These are phyloP conservation scores for Mucor irregularis DNA, from an alignment of 371 early-diverging fungal species.

Conservation along the genomic window DNA sequence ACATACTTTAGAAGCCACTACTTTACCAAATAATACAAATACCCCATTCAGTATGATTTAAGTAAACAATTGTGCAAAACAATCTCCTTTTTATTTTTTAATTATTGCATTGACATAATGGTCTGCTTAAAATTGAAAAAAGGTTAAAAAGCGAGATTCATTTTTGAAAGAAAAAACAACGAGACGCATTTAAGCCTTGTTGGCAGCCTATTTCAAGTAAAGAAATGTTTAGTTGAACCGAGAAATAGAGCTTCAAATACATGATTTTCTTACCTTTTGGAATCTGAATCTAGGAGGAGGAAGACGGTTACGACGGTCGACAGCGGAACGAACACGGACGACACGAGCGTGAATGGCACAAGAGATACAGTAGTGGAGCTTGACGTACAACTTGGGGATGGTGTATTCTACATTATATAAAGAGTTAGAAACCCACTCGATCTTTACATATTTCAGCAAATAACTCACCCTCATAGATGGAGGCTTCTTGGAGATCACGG, in stretches of 20 bases:
- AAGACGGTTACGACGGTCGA: constrained; percentile 90
- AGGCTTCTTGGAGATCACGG: constrained; percentile 96
- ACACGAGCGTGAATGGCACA: constrained; percentile 98
- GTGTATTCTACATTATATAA: constrained; percentile 68
- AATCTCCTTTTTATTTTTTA: background rate
- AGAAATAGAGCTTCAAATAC: background rate
- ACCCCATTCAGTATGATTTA: too few species aligned
- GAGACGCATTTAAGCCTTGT: constrained; percentile 29
- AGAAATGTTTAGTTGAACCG: background rate
- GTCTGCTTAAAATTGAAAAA: background rate
- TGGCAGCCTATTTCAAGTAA: constrained; percentile 19
- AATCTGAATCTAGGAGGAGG: constrained; percentile 91
- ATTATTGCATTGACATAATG: background rate
- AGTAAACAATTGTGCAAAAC: background rate
- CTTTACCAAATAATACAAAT: too few species aligned
- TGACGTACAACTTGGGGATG: constrained; percentile 98
- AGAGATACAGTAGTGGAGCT: constrained; percentile 97
- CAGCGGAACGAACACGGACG: constrained; percentile 95
- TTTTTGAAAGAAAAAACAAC: background rate
- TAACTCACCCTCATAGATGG: constrained; percentile 83
- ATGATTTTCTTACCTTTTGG: constrained; percentile 51
- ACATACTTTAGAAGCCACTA: too few species aligned
- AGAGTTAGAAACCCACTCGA: background rate
- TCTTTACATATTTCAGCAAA: background rate
- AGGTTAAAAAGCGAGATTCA: background rate